Conservation (phyloP, 169 alveolate species). For the Perkinsus marinus region DNA sequence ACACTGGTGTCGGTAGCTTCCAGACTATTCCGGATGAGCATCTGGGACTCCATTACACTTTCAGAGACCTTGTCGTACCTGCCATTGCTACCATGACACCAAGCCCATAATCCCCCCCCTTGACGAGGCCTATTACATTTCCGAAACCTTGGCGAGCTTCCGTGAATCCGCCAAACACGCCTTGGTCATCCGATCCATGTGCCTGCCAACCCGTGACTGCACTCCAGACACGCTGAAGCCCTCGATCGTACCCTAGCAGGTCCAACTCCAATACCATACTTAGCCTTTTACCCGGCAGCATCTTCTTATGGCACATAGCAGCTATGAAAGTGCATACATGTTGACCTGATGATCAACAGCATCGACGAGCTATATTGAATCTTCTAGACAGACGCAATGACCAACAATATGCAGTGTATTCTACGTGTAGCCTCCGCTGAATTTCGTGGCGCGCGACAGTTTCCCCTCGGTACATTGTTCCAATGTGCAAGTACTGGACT, state of each 20-base stretch:
- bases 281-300: background rate
- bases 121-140: no score
- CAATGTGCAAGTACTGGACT: background rate
- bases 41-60: background rate
- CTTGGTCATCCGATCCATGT: background rate
- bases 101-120: no score
- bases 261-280: background rate
- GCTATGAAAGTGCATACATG: background rate
- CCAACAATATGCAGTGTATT: no score
- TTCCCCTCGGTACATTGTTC: background rate
- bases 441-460: no score
- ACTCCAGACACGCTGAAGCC: background rate
- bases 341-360: background rate
- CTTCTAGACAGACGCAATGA: no score
- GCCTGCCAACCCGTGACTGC: background rate
- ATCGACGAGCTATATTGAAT: no score
- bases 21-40: background rate
- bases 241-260: background rate
- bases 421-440: no score
- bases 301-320: background rate
- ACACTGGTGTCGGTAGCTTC: background rate
- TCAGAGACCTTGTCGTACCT: background rate
- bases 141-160: background rate
- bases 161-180: background rate
- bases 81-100: no score